Percentiles rank a stretch among this genome's conserved stretches.
Evolutionary conservation across 2,329 filamentous ascomycete species (phyloP).

Genomic region (Pseudocercospora macadamiae): DNA sequence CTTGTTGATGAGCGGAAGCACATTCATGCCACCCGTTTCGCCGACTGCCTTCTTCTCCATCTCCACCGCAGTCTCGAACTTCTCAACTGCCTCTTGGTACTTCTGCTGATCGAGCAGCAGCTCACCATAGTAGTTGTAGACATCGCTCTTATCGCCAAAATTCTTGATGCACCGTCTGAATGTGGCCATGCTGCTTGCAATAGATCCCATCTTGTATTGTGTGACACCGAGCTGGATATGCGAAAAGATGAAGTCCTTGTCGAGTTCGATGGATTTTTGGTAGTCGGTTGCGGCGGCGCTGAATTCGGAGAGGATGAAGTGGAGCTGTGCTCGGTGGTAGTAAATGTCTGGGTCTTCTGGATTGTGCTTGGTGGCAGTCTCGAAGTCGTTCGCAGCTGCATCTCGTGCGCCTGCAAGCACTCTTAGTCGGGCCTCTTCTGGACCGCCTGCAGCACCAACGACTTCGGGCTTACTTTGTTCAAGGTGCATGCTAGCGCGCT

Average conservation of each 20-base stretch:
- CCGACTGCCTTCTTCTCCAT: conserved; percentile 78
- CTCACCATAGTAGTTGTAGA: conserved; percentile 99
- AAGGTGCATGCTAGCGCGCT: conserved; percentile 96
- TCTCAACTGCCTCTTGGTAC: conserved; percentile 91
- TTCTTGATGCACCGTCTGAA: conserved; percentile 98
- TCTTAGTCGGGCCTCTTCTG: conserved; percentile 37
- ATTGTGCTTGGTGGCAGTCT: conserved; percentile 81
- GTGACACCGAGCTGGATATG: conserved; percentile 99
- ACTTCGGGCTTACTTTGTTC: conserved; percentile 70
- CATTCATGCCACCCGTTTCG: conserved; percentile 95
- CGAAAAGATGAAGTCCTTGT: conserved; percentile 96
- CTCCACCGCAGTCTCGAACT: conserved; percentile 97
- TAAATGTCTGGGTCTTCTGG: conserved; percentile 92
- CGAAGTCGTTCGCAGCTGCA: conserved; percentile 86
- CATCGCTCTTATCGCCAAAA: conserved; percentile 93
- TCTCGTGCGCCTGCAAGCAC: conserved; percentile 69
- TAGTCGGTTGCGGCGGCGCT: conserved; percentile 95
- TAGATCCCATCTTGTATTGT: conserved; percentile 99
- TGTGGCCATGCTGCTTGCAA: conserved; percentile 97
- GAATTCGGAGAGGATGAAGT: conserved; percentile 96
- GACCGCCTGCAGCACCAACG: conserved; percentile 14
- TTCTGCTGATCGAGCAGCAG: conserved; percentile 95
- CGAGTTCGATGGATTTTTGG: conserved; percentile 97
- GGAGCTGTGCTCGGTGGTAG: conserved; percentile 97
- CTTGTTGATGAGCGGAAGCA: conserved; percentile 97